A percentile compares a stretch with the other conserved stretches of the same genome.
phyloP scores from a whole-genome alignment of 2,329 filamentous ascomycete genomes.

The Colletotrichum endophyticum region DNA sequence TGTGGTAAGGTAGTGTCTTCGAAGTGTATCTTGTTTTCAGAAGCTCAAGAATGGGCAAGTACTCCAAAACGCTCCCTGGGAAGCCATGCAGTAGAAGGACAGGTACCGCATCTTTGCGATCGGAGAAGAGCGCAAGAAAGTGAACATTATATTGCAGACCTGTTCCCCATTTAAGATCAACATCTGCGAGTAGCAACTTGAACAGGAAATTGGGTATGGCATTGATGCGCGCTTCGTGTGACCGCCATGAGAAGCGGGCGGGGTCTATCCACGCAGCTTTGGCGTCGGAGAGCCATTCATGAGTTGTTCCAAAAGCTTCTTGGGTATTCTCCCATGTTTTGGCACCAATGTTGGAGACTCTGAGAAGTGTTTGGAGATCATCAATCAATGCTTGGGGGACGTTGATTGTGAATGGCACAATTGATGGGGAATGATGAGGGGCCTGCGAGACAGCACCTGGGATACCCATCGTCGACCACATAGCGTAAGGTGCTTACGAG shows the following conservation, averaged over 20 bases:
- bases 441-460: fast-evolving
- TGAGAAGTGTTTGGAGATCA: background rate
- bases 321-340: background rate
- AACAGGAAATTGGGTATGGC: background rate
- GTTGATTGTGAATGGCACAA: background rate
- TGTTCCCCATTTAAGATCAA: fast-evolving
- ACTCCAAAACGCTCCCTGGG: background rate
- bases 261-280: background rate
- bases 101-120: background rate
- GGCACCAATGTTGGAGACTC: fast-evolving
- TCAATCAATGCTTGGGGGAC: background rate
- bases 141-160: background rate
- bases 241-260: background rate
- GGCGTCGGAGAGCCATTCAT: background rate
- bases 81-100: background rate
- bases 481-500: background rate
- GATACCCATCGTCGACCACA: fast-evolving
- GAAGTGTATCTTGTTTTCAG: background rate
- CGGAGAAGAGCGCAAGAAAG: background rate
- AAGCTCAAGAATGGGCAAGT: background rate
- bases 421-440: background rate
- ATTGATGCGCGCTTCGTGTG: background rate
- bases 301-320: background rate
- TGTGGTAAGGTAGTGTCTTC: background rate
- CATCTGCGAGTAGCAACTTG: background rate